Evolutionary conservation across 768 basidiomycete genomes (phyloP), one percentile per base, ranked within the genome.

Genomic region (Collybia sordida): DNA sequence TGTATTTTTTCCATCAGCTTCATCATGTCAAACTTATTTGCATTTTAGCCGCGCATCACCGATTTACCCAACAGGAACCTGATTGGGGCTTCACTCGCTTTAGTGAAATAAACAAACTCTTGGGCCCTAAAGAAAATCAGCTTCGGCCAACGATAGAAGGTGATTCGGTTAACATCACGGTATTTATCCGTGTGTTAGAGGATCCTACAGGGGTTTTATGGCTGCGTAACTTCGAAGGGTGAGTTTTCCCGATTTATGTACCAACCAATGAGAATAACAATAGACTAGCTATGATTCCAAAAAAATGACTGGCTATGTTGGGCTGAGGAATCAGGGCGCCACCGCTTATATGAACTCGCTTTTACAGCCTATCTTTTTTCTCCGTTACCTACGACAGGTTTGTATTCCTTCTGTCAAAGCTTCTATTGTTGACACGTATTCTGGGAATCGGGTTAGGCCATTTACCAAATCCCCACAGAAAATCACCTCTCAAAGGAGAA

Each of bases 151-250:
- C 94, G 18, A 96, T 99, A 58, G 97, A 99, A 71, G 90, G 94
- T 27, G 96, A 98, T 60, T 80, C 88, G 45, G 94, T 96, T 24
- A 88, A 94, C 52, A 88, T 99, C 55, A 95, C 93, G 19, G 97
- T 98, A 15, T 98, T 87, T 68, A 96, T 99, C n/a, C 81, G 95
- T 51, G 95, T 99, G 7, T 71, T 99, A 53, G 96, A 97, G 67
- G 97, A 99, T 67, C 95, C 95, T 39, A 98, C 97, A 2, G 97
- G 97, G 50, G 97, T 98, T 0, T 72, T 98, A 51, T 98, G 97
- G 97, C n/a, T n/a, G n/a, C 97, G 98, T 70, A 98, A 98, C 68
- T 99, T 98, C 68, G 93, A 98, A 66, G 98, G 98, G 97, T 98
- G 64, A 71, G 86, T 15, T 52, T 49, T 6, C 42, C 31, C 24